Base-by-base conservation (phyloP, 441 rosid genomes). In the Populus hybrid region DNA sequence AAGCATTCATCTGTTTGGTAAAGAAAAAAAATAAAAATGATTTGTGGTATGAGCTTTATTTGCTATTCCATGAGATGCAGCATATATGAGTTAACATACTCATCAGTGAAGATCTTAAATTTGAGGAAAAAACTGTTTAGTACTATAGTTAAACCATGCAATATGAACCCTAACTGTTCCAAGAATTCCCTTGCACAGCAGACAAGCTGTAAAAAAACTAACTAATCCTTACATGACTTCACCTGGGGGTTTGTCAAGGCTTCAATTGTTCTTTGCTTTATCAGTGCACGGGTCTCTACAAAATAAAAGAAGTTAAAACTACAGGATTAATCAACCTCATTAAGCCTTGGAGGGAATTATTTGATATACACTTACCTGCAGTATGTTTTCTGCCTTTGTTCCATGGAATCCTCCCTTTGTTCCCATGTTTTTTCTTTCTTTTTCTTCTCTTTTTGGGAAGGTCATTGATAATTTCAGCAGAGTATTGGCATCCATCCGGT, bases 231-330 rank as follows among this genome's bases (percentile, higher is more conserved):
- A 91, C 90, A 88, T 87, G 90, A 89, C 91, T 87, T 95, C 95
- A 93, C 99, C 98, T 95, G 88, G 87, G 98, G 96, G 77, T 92
- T 83, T 81, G 86, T 91, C 86, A 95, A 86, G 80, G 95, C 98
- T 87, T 88, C 96, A 3, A 85, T 84, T 18, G 96, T 95, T 87
- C 93, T 91, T 85, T 83, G 89, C 87, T 79, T 92, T 88, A 95
- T 95, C 81, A 85, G 85, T 42, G 81, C 85, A 28, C 97, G 88
- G 73, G 97, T 90, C 74, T 90, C 99, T 95, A 81, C 71, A 84
- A 59, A 72, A 61, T 32, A 36, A 28, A 61, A 38, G 72, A 67
- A 30, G 76, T 71, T 63, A 12, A 26, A 64, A 46, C 67, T 38
- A 18, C 11, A 68, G 30, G 80, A 79, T 76, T 70, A 65, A 72